Conservation (phyloP, 345 rosid genomes). For the Brassica napus region Da-Ae NC_063449.1:35111001-35111500, state of each 20-base stretch:
- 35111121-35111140: slow-evolving; percentile 88
- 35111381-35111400: slow-evolving; percentile 68
- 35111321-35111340: slow-evolving; percentile 43
- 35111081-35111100: slow-evolving; percentile 47
- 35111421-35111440: slow-evolving; percentile 34
- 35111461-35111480: slow-evolving; percentile 47
- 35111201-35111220: slow-evolving; percentile 51
- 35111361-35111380: slow-evolving; percentile 70
- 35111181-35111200: slow-evolving; percentile 31
- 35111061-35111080: slow-evolving; percentile 44
- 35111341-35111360: slow-evolving; percentile 45
- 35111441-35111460: slow-evolving; percentile 37
- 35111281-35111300: slow-evolving; percentile 60
- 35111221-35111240: slow-evolving; percentile 60
- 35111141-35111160: slow-evolving; percentile 47
- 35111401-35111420: slow-evolving; percentile 63
- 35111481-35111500: slow-evolving; percentile 51
- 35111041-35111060: neutral
- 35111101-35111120: slow-evolving; percentile 56
- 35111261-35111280: slow-evolving; percentile 54
- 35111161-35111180: too few species aligned
- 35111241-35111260: slow-evolving; percentile 53
- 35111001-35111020: neutral
- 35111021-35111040: neutral
- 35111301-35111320: slow-evolving; percentile 62